phyloP scores from a whole-genome alignment of 176 grass and related monocot species.

The Carex cristatella region DNA sequence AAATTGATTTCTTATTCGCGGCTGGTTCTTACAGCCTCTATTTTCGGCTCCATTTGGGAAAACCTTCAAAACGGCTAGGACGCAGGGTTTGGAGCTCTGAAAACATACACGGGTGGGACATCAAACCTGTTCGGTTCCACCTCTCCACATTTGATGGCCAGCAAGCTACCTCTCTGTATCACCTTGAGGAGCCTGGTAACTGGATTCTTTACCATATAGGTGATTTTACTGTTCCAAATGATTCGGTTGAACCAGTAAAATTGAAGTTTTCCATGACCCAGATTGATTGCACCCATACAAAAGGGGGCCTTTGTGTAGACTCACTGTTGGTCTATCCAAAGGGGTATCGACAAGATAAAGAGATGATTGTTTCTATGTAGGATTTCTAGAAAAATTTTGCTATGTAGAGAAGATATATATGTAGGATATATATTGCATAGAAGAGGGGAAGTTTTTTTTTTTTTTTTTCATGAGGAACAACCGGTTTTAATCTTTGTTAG shows the following conservation, averaged over 20 bases:
- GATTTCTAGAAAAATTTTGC: constrained; percentile 17
- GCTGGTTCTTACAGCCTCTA: constrained; percentile 71
- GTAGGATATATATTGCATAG: not conserved
- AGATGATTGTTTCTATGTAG: constrained; percentile 33
- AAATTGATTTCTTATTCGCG: constrained; percentile 80
- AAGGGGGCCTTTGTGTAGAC: constrained; percentile 85
- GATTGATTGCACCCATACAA: constrained; percentile 93
- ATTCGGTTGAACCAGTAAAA: constrained; percentile 40
- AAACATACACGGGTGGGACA: constrained; percentile 78
- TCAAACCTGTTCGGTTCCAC: constrained; percentile 73
- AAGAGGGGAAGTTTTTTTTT: constrained; percentile 21
- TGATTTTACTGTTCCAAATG: constrained; percentile 52
- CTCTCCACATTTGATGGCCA: constrained; percentile 74
- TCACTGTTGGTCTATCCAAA: constrained; percentile 66
- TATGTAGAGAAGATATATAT: not conserved
- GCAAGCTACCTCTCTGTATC: constrained; percentile 52
- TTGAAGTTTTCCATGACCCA: constrained; percentile 94
- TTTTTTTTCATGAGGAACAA: constrained; percentile 9
- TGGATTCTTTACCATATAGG: constrained; percentile 89
- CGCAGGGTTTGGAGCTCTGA: constrained; percentile 61
- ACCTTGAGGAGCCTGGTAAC: constrained; percentile 52
- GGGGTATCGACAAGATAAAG: constrained; percentile 43
- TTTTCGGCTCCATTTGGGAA: constrained; percentile 77
- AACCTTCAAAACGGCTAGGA: constrained; percentile 62
- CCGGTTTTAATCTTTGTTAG: constrained; percentile 18